Percentiles rank a stretch among this genome's conserved stretches.
Evolutionary conservation across 1,284 basidiomycete species (phyloP).

Genomic region (Apiotrichum sp.): DNA sequence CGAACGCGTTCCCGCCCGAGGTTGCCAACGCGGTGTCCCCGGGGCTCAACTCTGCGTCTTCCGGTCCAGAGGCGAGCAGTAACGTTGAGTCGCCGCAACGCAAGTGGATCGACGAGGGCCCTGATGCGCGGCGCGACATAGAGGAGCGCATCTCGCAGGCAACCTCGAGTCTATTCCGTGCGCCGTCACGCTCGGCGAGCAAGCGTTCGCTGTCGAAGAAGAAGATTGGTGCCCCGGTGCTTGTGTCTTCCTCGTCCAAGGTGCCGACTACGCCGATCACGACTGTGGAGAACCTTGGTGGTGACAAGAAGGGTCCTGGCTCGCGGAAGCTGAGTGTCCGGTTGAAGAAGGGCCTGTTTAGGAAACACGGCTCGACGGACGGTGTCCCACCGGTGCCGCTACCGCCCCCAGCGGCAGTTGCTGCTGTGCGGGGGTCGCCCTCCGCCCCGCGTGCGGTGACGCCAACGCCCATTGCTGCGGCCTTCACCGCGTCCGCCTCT

Average conservation of each 20-base stretch:
- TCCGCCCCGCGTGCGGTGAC: background rate
- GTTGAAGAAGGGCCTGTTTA: slow-evolving; percentile 38
- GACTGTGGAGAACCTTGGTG: background rate
- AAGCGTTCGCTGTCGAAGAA: slow-evolving; percentile 18
- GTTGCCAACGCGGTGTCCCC: background rate
- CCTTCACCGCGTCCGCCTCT: background rate
- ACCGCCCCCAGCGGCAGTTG: slow-evolving; percentile 7
- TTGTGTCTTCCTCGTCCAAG: slow-evolving; percentile 34
- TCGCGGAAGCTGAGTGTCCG: slow-evolving; percentile 17
- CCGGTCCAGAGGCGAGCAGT: background rate
- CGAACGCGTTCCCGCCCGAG: background rate
- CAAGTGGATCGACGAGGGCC: slow-evolving; percentile 24
- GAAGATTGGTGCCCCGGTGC: slow-evolving; percentile 32
- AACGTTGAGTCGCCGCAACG: background rate
- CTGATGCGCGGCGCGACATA: slow-evolving; percentile 37
- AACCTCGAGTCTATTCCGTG: slow-evolving; percentile 38
- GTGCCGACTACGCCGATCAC: slow-evolving; percentile 24
- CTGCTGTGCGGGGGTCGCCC: background rate
- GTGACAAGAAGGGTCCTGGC: background rate
- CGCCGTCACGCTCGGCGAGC: slow-evolving; percentile 24
- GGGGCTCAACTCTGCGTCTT: background rate
- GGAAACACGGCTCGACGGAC: slow-evolving; percentile 21
- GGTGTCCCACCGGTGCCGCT: slow-evolving; percentile 10
- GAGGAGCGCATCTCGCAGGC: slow-evolving; percentile 42
- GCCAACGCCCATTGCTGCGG: background rate